These are phyloP conservation scores for Keithomyces neogunnii DNA, from an alignment of 2,329 filamentous ascomycete genomes.

Conservation along the genomic window DNA sequence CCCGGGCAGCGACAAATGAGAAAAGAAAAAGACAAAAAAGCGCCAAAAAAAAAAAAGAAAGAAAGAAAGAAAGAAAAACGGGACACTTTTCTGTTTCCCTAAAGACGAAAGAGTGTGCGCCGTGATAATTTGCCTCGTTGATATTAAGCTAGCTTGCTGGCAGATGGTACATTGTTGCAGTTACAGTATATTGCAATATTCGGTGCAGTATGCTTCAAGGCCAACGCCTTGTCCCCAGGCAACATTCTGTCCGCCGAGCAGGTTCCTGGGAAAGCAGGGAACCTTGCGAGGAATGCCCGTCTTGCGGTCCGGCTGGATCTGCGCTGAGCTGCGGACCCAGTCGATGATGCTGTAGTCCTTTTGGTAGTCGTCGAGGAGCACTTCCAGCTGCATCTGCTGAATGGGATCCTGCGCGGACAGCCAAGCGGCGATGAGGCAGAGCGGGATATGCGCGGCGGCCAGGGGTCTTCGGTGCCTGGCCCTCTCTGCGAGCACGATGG, in stretches of 20 bases:
- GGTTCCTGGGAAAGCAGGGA: background rate
- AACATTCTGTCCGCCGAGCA: background rate
- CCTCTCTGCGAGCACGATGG: slow-evolving; percentile 13
- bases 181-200: slow-evolving; percentile 2
- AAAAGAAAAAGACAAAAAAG: too few species aligned
- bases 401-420: slow-evolving; percentile 18
- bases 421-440: slow-evolving; percentile 18
- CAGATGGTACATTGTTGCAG: background rate
- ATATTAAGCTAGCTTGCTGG: too few species aligned
- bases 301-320: background rate
- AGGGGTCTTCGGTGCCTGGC: slow-evolving; percentile 16
- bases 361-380: slow-evolving; percentile 12
- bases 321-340: background rate
- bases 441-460: slow-evolving; percentile 18
- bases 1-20: too few species aligned
- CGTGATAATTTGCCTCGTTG: too few species aligned
- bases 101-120: too few species aligned
- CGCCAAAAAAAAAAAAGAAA: too few species aligned
- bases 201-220: background rate
- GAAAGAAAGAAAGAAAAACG: too few species aligned
- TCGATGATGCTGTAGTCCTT: slow-evolving; percentile 9
- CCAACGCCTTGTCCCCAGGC: background rate
- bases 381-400: slow-evolving; percentile 5
- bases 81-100: too few species aligned
- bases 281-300: background rate